Base-by-base conservation (phyloP, 345 rosid species). In the Alliaria petiolata region DNA sequence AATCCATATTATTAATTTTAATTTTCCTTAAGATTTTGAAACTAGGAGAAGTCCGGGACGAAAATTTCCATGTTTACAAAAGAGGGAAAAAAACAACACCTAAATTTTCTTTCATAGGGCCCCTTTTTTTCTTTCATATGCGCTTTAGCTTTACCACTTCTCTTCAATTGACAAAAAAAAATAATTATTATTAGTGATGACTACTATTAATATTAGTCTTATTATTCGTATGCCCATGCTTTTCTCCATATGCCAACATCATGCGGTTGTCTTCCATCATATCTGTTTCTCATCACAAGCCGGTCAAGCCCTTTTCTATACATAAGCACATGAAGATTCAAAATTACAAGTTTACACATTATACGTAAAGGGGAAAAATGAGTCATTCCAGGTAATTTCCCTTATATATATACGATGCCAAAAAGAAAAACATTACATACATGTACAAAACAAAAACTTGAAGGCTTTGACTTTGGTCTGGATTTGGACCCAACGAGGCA, bases 391-490 rank as follows among this genome's bases (percentile, higher is more conserved):
- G 25, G 25, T n/a, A n/a, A n/a, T n/a, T n/a, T n/a, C n/a, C n/a
- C n/a, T n/a, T n/a, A n/a, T n/a, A n/a, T n/a, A n/a, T n/a, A 58
- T 11, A 59, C 10, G 20, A 60, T 13, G 20, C 40, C 36, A 58
- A 38, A 38, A 13, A n/a, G 19, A 38, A 42, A 6, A 25, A 28
- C 31, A 28, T 4, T 28, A 28, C 6, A 28, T 28, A 28, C 31
- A 28, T 28, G 3, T 28, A 28, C 6, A 28, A 28, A 0, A 28
- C 1, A 28, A 28, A 28, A 28, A 28, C 6, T 5, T 5, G 6
- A 4, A 28, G 31, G 31, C 20, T 30, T 76, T 76, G 79, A 76
- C 75, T 69, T 76, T 55, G 57, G 62, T 67, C 55, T 49, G 67
- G 13, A 53, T 36, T 51, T 17, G 67, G 58, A 54, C 65, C 65